Evolutionary conservation across 2,329 filamentous ascomycete genomes (phyloP), one percentile per base, ranked within the genome.

Genomic region (Gyromitra esculenta): DNA sequence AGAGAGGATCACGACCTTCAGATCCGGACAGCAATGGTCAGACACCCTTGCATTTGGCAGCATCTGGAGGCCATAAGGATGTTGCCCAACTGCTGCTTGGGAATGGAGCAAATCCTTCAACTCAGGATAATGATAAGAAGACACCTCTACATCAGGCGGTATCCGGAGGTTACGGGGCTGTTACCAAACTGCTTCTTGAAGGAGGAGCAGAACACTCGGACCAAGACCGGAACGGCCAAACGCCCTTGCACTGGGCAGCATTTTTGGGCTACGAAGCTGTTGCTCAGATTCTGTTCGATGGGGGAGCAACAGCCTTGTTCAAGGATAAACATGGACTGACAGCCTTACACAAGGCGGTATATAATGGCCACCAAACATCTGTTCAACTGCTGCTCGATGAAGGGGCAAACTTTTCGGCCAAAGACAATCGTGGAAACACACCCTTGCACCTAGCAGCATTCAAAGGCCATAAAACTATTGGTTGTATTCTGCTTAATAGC

Each of bases 101-200:
- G 15, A 39, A 37, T 18, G 56, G 56, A 39, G 56, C 13, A 35
- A 8, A 56, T 9, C 52, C 21, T 21, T 56, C 52, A 11, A 6
- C 39, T 9, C 18, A n/a, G 35, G 1, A 45, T n/a, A 50, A 50
- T 8, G 15, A 65, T 11, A 21, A 52, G n/a, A 15, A 6, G 11
- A 75, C 57, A 11, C 21, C 72, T 6, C 37, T 75, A 37, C 57
- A 71, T 41, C 11, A 13, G 13, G 56, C 66, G 13, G 31, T 21
- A 13, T 48, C 18, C 41, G 25, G 21, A 18, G 15, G 71, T 9
- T 41, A 62, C 21, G 8, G 39, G 37, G 37, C 50, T 15, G 35
- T 70, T 56, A 31, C 25, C 25, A 31, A 5, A 35, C 52, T 74
- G 31, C 64, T 70, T 11, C n/a, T 69, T 5, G 56, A 35, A n/a